phyloP scores from a whole-genome alignment of 108 stramenopile genomes.

The Nitzschia inconspicua region DNA sequence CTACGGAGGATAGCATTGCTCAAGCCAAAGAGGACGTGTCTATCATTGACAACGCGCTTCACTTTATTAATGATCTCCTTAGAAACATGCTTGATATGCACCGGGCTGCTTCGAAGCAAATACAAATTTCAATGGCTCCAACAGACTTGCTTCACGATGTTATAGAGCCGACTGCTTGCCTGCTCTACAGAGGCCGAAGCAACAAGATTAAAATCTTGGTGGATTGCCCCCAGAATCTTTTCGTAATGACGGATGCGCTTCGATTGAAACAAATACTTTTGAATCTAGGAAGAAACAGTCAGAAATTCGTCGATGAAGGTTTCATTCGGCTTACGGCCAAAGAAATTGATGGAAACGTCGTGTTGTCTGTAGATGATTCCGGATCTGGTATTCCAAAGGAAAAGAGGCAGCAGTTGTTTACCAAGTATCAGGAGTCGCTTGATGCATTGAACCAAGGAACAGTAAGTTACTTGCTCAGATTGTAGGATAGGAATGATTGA shows the following conservation, averaged over 20 bases:
- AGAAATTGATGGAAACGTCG: constrained; percentile 11
- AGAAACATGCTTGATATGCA: constrained; percentile 57
- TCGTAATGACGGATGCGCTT: constrained; percentile 42
- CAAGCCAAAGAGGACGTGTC: constrained; percentile 34
- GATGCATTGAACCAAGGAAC: constrained; percentile 48
- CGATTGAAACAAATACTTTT: constrained; percentile 54
- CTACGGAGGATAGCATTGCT: neutral
- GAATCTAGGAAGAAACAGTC: constrained; percentile 42
- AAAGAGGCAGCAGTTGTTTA: constrained; percentile 31
- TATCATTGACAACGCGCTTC: constrained; percentile 34
- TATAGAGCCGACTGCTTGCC: constrained; percentile 31
- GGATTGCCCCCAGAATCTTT: constrained; percentile 35
- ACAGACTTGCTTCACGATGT: constrained; percentile 53
- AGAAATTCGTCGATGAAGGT: constrained; percentile 49
- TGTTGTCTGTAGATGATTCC: constrained; percentile 43
- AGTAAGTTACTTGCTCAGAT: constrained; percentile 5
- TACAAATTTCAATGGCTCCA: constrained; percentile 22
- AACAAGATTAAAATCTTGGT: constrained; percentile 19
- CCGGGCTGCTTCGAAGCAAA: constrained; percentile 36
- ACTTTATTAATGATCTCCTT: constrained; percentile 51
- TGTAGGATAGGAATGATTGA: neutral
- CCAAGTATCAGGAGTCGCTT: constrained; percentile 46
- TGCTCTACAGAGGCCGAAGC: constrained; percentile 27
- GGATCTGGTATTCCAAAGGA: constrained; percentile 48
- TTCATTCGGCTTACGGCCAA: constrained; percentile 46